Conservation (phyloP, 2,329 filamentous ascomycete genomes). For the Colletotrichum sp. region DNA sequence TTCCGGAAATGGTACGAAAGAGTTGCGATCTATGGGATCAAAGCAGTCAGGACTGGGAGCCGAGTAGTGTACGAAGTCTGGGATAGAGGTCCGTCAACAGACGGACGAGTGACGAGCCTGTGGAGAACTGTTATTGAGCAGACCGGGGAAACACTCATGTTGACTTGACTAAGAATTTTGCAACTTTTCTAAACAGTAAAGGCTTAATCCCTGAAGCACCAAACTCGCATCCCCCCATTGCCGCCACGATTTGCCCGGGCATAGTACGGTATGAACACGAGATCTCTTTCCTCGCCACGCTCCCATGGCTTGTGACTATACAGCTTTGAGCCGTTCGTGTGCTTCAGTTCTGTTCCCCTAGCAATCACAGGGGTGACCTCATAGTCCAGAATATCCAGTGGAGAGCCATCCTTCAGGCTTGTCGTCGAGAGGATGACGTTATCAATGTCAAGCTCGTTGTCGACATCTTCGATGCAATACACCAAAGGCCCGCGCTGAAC, state of each 20-base stretch:
- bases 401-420: neutral
- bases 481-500: neutral
- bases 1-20: conserved; percentile 25
- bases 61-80: conserved; percentile 25
- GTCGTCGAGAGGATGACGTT: neutral
- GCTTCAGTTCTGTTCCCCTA: neutral
- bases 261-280: conserved; percentile 3
- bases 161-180: neutral
- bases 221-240: neutral
- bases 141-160: neutral
- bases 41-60: conserved; percentile 25
- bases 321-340: neutral
- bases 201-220: neutral
- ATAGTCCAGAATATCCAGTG: neutral
- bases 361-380: neutral
- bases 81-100: conserved; percentile 10
- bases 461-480: conserved; percentile 2
- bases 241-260: neutral
- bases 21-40: conserved; percentile 25
- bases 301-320: neutral
- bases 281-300: neutral
- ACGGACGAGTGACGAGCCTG: neutral
- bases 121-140: neutral
- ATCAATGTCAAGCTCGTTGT: neutral
- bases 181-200: neutral